Percentiles rank a stretch among this genome's conserved stretches.
These are phyloP conservation scores for Fusarium newnesense DNA, from an alignment of 2,329 filamentous ascomycete species.

Conservation along the genomic window DNA sequence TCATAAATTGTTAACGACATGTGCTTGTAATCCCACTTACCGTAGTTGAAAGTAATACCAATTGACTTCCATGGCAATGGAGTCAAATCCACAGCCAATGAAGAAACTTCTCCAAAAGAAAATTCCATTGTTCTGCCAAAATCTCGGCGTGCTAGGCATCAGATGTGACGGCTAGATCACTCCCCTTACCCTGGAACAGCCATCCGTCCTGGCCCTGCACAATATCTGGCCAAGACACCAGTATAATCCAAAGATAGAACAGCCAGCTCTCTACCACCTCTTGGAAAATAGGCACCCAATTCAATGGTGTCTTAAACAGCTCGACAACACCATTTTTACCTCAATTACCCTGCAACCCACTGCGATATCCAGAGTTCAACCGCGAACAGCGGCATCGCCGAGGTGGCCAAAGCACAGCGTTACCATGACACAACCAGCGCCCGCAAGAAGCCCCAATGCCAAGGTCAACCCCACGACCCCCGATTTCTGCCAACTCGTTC, in stretches of 20 bases:
- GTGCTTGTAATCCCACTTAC: background rate
- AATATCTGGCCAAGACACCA: conserved; percentile 10
- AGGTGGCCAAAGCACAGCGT: background rate
- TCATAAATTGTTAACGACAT: too few relatives aligned
- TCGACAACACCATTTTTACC: too few relatives aligned
- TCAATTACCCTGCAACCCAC: too few relatives aligned
- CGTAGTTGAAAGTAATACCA: too few relatives aligned
- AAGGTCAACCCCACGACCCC: background rate
- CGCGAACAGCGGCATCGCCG: background rate
- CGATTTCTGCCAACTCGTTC: background rate
- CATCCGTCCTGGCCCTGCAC: background rate
- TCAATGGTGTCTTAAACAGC: background rate
- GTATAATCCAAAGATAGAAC: background rate
- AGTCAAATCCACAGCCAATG: background rate
- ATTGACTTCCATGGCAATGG: background rate
- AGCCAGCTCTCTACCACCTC: background rate
- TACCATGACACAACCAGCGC: conserved; percentile 3
- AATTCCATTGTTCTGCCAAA: background rate
- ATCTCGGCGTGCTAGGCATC: background rate
- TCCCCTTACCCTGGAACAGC: background rate
- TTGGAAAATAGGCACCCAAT: background rate
- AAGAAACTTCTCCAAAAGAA: background rate
- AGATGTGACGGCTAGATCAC: background rate
- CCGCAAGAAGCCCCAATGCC: conserved; percentile 12
- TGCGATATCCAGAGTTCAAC: background rate